These are phyloP conservation scores for Penicillium sp. DNA, from an alignment of 2,329 filamentous ascomycete species.

Conservation along the genomic window DNA sequence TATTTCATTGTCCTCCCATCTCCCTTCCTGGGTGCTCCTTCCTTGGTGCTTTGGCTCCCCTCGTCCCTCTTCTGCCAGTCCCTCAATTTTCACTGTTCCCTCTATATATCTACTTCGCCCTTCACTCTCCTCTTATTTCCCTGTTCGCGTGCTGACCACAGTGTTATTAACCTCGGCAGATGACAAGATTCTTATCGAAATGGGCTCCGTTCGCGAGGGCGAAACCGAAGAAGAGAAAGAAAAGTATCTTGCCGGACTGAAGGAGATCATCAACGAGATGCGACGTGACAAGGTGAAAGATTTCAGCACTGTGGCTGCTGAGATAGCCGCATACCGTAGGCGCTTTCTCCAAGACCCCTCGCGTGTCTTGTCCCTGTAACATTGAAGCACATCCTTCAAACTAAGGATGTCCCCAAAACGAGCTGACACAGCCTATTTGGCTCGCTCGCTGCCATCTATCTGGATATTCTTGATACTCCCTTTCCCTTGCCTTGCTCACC, in stretches of 20 bases:
- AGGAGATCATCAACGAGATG: slow-evolving; percentile 51
- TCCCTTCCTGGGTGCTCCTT: not conserved
- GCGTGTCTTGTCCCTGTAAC: slow-evolving; percentile 48
- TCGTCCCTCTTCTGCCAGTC: slow-evolving; percentile 4
- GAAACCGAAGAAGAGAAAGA: slow-evolving; percentile 46
- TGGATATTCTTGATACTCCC: slow-evolving; percentile 1
- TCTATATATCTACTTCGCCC: slow-evolving; percentile 7
- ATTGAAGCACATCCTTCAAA: not conserved
- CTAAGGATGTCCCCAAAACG: slow-evolving; percentile 15
- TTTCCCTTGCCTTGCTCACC: slow-evolving; percentile 1
- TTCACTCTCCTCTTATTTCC: slow-evolving; percentile 20
- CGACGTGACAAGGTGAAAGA: slow-evolving; percentile 52
- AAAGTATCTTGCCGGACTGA: slow-evolving; percentile 47
- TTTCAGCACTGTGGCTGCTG: slow-evolving; percentile 48
- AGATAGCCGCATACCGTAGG: slow-evolving; percentile 53
- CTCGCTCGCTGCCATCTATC: slow-evolving; percentile 11
- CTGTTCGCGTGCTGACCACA: slow-evolving; percentile 42
- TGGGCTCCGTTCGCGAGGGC: slow-evolving; percentile 49
- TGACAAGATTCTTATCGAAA: slow-evolving; percentile 52
- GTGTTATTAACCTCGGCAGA: slow-evolving; percentile 44
- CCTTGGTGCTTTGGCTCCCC: not conserved
- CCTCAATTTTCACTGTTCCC: slow-evolving; percentile 7
- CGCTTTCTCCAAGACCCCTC: slow-evolving; percentile 49
- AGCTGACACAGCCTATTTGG: slow-evolving; percentile 12
- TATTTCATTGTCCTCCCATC: slow-evolving; percentile 3